Conservation (phyloP, 305 asterid genomes). For the Fraxinus paxiana region DNA sequence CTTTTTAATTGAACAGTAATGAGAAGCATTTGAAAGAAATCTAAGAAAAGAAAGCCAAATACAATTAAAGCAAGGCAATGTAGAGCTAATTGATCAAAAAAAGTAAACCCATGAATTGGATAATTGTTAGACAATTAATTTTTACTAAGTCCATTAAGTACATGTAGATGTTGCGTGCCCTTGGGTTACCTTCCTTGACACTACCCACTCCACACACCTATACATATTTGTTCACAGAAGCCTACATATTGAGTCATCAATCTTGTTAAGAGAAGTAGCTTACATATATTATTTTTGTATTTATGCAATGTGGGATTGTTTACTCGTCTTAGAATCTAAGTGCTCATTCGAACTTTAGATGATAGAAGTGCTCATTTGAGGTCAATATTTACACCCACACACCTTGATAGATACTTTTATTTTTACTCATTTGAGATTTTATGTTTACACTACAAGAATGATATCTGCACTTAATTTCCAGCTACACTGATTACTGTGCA, state of each 20-base stretch:
- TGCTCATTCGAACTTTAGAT: neutral
- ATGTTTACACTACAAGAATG: neutral
- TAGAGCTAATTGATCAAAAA: neutral
- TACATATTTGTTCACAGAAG: neutral
- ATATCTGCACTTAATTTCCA: neutral
- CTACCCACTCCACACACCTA: neutral
- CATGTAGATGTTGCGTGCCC: neutral
- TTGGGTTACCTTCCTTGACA: slow-evolving; percentile 35
- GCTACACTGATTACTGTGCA: neutral
- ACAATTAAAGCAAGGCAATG: neutral
- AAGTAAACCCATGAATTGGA: neutral
- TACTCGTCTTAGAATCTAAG: neutral
- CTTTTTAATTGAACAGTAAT: neutral
- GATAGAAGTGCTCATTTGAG: neutral
- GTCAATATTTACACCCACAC: neutral
- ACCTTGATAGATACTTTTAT: neutral
- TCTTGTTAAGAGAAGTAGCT: neutral
- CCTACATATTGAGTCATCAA: neutral
- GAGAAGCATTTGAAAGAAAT: neutral
- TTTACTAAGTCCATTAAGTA: neutral
- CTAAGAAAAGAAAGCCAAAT: neutral
- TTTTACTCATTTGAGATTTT: neutral
- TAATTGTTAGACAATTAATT: neutral
- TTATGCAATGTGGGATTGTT: neutral
- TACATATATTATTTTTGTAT: neutral